These are phyloP conservation scores for Bonnemaisonia californica DNA, from an alignment of 31 red algal species.

Conservation along the genomic window DNA sequence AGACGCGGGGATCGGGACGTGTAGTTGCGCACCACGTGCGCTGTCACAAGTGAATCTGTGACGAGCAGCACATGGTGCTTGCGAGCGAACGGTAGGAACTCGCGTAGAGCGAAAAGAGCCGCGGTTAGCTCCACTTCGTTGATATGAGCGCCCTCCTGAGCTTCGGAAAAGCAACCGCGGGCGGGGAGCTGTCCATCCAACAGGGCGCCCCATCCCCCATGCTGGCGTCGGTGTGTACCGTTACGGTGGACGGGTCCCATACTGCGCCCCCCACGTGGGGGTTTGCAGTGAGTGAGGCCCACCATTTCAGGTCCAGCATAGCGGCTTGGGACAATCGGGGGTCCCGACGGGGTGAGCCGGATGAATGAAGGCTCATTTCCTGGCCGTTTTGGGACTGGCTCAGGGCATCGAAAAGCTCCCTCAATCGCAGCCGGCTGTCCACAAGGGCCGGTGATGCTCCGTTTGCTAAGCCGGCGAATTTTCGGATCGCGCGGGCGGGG, in stretches of 20 bases:
- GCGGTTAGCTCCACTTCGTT: constrained; percentile 8
- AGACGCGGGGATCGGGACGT: not conserved
- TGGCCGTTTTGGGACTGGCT: no score
- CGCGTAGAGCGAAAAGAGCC: not conserved
- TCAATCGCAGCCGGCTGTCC: no score
- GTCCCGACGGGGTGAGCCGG: not conserved
- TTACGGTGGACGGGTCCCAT: not conserved
- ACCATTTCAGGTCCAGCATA: constrained; percentile 10
- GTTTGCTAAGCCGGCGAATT: not conserved
- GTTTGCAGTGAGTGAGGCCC: constrained; percentile 1
- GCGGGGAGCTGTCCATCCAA: constrained; percentile 11
- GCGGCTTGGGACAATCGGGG: constrained; percentile 19
- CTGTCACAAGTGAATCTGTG: not conserved
- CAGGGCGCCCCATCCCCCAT: constrained; percentile 9
- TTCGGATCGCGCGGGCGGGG: not conserved
- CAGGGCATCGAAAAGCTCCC: no score
- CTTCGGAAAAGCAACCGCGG: constrained; percentile 1
- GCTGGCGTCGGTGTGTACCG: constrained; percentile 18
- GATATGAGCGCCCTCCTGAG: constrained; percentile 17
- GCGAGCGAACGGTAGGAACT: not conserved
- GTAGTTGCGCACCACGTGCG: not conserved
- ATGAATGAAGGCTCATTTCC: no score
- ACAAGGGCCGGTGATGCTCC: no score
- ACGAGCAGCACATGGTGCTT: constrained; percentile 9
- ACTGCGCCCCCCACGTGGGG: constrained; percentile 1